Evolutionary conservation across 257 asterid genomes (phyloP).

Genomic region (Datura wrightii): DNA sequence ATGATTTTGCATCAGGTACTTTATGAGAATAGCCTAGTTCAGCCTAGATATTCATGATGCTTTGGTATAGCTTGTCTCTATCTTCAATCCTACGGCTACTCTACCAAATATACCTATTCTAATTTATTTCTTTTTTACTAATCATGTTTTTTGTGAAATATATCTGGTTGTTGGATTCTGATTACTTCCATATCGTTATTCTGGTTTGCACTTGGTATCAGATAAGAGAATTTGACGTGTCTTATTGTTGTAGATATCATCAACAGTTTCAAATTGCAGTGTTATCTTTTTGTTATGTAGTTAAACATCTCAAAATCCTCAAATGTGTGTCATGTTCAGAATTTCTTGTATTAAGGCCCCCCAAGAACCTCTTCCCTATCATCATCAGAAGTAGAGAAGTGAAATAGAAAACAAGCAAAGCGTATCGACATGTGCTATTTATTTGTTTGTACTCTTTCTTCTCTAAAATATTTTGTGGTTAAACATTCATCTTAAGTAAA

Average conservation of each 20-base stretch:
- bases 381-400: neutral
- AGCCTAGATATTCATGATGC: neutral
- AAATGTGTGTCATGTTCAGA: neutral
- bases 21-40: neutral
- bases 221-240: neutral
- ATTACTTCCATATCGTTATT: neutral
- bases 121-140: no score
- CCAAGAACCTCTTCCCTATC: neutral
- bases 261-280: neutral
- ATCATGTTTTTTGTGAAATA: neutral
- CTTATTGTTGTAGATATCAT: neutral
- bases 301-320: neutral
- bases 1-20: constrained; percentile 83
- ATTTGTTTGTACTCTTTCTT: neutral
- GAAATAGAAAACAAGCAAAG: neutral
- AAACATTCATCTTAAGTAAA: constrained; percentile 29
- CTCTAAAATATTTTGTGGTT: constrained; percentile 28
- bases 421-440: neutral
- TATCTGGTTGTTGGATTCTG: neutral
- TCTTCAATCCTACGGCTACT: neutral
- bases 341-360: neutral
- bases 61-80: neutral
- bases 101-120: neutral
- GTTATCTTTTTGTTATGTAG: neutral
- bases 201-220: neutral